Evolutionary conservation across 306 rosid genomes (phyloP).

Genomic region (Cyamopsis tetragonoloba): DNA sequence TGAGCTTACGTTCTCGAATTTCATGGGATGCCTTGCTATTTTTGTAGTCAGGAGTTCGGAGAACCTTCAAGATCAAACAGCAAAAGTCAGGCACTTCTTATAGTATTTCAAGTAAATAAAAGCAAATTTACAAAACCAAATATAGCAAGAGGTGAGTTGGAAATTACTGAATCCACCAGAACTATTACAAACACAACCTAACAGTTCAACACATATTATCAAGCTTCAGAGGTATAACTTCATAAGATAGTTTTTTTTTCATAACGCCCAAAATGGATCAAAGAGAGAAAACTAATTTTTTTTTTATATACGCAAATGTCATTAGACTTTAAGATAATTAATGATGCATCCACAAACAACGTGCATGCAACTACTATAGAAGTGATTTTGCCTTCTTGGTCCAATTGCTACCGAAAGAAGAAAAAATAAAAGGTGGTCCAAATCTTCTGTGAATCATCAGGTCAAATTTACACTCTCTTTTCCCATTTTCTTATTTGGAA

Average conservation of each 20-base stretch:
- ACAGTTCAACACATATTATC: background rate
- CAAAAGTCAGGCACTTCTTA: slow-evolving; percentile 17
- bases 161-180: background rate
- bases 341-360: background rate
- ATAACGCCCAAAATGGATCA: background rate
- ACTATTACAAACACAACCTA: slow-evolving; percentile 1
- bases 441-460: background rate
- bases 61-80: slow-evolving; percentile 53
- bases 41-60: slow-evolving; percentile 56
- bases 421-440: background rate
- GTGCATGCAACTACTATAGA: background rate
- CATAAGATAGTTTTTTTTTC: background rate
- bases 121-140: background rate
- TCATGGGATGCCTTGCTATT: slow-evolving; percentile 63
- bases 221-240: background rate
- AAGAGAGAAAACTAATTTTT: background rate
- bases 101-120: background rate
- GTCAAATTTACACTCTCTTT: background rate
- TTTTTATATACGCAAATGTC: too few species aligned
- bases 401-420: too few species aligned
- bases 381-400: background rate
- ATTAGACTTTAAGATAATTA: background rate
- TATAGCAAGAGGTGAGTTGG: background rate
- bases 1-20: slow-evolving; percentile 71
- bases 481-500: background rate